phyloP scores from a whole-genome alignment of 208 protist species.

The Herpetomonas samuelpessoai region DNA sequence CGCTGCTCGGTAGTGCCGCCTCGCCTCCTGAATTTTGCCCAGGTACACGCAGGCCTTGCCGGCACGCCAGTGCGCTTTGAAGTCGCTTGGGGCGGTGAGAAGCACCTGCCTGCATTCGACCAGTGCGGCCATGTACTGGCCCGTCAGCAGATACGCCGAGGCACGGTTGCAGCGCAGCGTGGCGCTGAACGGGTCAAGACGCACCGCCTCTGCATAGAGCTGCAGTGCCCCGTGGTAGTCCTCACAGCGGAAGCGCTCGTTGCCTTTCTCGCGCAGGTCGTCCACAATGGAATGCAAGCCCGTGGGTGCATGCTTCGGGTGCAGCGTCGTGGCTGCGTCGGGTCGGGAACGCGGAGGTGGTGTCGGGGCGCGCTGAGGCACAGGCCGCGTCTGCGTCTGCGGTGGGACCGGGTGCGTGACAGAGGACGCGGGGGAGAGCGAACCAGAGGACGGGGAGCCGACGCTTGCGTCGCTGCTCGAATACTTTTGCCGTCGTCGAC shows the following conservation, averaged over 20 bases:
- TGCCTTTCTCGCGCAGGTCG: conserved; percentile 53
- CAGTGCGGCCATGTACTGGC: conserved; percentile 53
- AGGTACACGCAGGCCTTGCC: conserved; percentile 53
- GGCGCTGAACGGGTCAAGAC: conserved; percentile 38
- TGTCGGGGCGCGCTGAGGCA: too few species aligned
- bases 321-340: too few species aligned
- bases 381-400: too few species aligned
- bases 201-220: conserved; percentile 71
- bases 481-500: too few species aligned
- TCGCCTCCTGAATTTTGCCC: conserved; percentile 25
- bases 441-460: too few species aligned
- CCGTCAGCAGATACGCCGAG: conserved; percentile 59
- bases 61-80: conserved; percentile 70
- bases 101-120: conserved; percentile 68
- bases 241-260: conserved; percentile 41
- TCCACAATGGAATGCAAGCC: too few species aligned
- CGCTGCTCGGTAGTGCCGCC: conserved; percentile 48
- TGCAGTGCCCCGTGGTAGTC: conserved; percentile 49
- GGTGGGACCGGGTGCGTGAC: too few species aligned
- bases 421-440: too few species aligned
- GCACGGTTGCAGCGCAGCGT: conserved; percentile 72
- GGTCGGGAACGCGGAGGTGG: too few species aligned
- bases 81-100: conserved; percentile 32
- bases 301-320: too few species aligned
- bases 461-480: too few species aligned